Evolutionary conservation across 768 basidiomycete genomes (phyloP).

Genomic region (Calocybe cyanea): DNA sequence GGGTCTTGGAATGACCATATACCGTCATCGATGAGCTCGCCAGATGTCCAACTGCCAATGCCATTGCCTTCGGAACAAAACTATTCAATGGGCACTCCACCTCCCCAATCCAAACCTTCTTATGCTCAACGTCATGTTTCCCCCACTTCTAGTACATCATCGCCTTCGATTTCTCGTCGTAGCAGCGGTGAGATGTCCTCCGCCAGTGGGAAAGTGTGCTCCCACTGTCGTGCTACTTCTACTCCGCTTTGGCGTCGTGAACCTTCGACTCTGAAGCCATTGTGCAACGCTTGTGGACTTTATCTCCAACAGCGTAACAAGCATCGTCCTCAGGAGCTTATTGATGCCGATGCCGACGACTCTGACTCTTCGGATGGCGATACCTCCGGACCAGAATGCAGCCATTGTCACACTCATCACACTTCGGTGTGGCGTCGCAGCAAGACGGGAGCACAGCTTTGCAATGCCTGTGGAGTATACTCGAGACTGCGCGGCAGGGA

Average conservation of each 20-base stretch:
- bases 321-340: conserved; percentile 45
- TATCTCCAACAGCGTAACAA: conserved; percentile 46
- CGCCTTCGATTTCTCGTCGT: conserved; percentile 23
- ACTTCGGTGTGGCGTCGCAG: conserved; percentile 50
- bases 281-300: conserved; percentile 47
- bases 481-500: conserved; percentile 42
- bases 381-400: conserved; percentile 42
- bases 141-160: conserved; percentile 18
- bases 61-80: conserved; percentile 17
- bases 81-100: conserved; percentile 28
- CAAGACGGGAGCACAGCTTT: conserved; percentile 46
- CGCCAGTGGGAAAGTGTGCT: conserved; percentile 33
- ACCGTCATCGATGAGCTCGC: conserved; percentile 21
- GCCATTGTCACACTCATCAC: conserved; percentile 45
- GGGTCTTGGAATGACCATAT: conserved; percentile 25
- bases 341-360: conserved; percentile 44
- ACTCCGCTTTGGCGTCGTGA: conserved; percentile 49
- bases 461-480: conserved; percentile 51
- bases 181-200: conserved; percentile 27
- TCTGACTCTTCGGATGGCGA: conserved; percentile 37
- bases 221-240: conserved; percentile 43
- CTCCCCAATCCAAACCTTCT: conserved; percentile 17
- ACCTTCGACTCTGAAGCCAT: conserved; percentile 38
- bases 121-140: conserved; percentile 19
- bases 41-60: conserved; percentile 10